Evolutionary conservation across 176 grass and related monocot species (phyloP), one percentile per base, ranked within the genome.

Genomic region (Carex littledalei): DNA sequence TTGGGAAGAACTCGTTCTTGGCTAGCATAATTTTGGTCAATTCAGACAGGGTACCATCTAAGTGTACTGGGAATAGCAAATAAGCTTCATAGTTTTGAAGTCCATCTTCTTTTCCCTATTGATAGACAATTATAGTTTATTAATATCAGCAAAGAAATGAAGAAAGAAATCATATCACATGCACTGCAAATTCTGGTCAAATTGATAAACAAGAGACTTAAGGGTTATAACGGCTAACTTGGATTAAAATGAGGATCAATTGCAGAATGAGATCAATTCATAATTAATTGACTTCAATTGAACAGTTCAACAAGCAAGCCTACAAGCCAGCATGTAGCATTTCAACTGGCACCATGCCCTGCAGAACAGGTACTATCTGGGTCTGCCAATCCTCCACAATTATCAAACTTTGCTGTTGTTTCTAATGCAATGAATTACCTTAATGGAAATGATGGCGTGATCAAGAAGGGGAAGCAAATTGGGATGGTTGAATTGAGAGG

Each of bases 391-490:
- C 21, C 3, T 76, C 49, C 43, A 54, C 12, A 53, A 53, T 54
- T 76, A 65, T 45, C 79, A 65, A 65, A 65, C 6, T 49, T 26
- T 45, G 13, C 0, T 37, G 79, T 1, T 39, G 18, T 45, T 63
- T 41, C 21, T 65, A 65, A 64, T 21, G 58, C 56, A 82, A 85
- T 32, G 67, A 67, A 82, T 58, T 87, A 92, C 94, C 94, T 97
- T 97, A 31, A 94, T 76, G n/a, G 90, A 69, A 89, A 97, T 90
- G 80, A 97, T 92, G 22, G 90, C 87, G 58, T 97, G 89, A 79
- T 97, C 94, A 54, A 97, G 84, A 85, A 97, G 92, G 31, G 94
- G 94, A 89, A 97, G 94, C 67, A 97, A 81, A 94, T 97, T 97
- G 81, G 94, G 88, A 88, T 97, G 94, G 64, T 87, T 94, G 82